phyloP scores from a whole-genome alignment of 306 rosid genomes.

The Castanea crenata region DNA sequence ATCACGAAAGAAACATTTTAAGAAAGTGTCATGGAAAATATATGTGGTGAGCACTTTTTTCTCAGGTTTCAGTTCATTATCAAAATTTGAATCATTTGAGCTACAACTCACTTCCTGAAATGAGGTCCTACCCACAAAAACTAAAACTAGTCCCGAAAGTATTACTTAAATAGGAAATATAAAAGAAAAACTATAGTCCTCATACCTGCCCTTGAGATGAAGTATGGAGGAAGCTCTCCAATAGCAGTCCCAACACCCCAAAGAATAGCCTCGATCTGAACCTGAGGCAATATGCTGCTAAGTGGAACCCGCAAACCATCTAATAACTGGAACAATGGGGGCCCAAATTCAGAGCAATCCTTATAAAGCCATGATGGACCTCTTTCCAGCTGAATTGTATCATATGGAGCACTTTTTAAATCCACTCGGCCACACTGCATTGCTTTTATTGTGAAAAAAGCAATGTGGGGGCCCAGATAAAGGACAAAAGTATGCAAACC shows the following conservation, averaged over 20 bases:
- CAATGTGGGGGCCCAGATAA: slow-evolving; percentile 97
- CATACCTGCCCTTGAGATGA: slow-evolving; percentile 97
- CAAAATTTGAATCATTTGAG: not conserved
- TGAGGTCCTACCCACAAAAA: not conserved
- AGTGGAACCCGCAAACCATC: slow-evolving; percentile 81
- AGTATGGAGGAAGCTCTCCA: slow-evolving; percentile 99
- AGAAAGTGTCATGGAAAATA: too few species aligned
- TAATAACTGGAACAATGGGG: slow-evolving; percentile 57
- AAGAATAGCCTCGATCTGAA: slow-evolving; percentile 87
- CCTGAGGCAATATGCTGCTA: slow-evolving; percentile 77
- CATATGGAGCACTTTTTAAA: slow-evolving; percentile 88
- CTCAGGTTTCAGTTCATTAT: not conserved
- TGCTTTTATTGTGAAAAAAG: slow-evolving; percentile 86
- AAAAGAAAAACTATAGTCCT: slow-evolving; percentile 1
- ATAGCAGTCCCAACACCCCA: slow-evolving; percentile 98
- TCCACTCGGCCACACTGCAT: slow-evolving; percentile 97
- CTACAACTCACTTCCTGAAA: too few species aligned
- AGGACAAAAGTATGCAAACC: slow-evolving; percentile 99
- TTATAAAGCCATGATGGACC: slow-evolving; percentile 96
- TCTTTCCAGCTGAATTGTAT: slow-evolving; percentile 80
- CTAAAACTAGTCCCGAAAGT: not conserved
- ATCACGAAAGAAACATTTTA: too few species aligned
- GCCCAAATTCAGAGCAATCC: slow-evolving; percentile 84
- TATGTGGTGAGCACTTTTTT: not conserved
- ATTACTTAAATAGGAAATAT: not conserved